Conservation (phyloP, 1,284 basidiomycete species). For the Leucoagaricus sp. region DNA sequence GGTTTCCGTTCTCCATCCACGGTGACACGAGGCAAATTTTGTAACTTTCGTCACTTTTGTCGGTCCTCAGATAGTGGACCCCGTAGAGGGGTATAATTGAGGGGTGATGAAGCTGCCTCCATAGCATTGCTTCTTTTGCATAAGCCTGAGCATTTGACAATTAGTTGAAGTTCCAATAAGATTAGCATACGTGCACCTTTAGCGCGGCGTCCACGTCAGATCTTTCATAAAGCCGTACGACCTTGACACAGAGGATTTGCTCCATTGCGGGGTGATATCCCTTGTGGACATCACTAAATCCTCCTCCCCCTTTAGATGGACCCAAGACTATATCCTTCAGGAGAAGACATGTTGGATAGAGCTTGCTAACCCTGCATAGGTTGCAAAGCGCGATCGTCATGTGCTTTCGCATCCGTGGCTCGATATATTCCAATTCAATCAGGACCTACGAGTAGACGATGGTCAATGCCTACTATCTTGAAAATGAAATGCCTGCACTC, state of each 20-base stretch:
- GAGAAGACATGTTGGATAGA: not conserved
- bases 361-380: not conserved
- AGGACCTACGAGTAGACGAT: not conserved
- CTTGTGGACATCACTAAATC: conserved; percentile 24
- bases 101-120: conserved; percentile 20
- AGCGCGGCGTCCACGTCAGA: conserved; percentile 14
- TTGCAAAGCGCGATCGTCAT: not conserved
- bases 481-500: not conserved
- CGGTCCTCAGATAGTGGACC: conserved; percentile 16
- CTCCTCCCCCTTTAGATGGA: conserved; percentile 12
- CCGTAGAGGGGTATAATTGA: conserved; percentile 28
- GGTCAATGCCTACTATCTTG: not conserved
- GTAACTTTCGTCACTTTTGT: not conserved
- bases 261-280: conserved; percentile 14
- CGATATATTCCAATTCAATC: not conserved
- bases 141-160: not conserved
- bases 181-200: conserved; percentile 16
- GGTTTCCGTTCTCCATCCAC: conserved; percentile 34
- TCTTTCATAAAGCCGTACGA: conserved; percentile 20
- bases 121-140: conserved; percentile 15
- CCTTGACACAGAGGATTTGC: conserved; percentile 22
- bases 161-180: not conserved
- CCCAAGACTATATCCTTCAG: not conserved
- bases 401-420: not conserved
- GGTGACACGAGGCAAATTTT: conserved; percentile 31